Evolutionary conservation across 2,329 filamentous ascomycete genomes (phyloP).

Genomic region (Chaetomiaceae sp.): DNA sequence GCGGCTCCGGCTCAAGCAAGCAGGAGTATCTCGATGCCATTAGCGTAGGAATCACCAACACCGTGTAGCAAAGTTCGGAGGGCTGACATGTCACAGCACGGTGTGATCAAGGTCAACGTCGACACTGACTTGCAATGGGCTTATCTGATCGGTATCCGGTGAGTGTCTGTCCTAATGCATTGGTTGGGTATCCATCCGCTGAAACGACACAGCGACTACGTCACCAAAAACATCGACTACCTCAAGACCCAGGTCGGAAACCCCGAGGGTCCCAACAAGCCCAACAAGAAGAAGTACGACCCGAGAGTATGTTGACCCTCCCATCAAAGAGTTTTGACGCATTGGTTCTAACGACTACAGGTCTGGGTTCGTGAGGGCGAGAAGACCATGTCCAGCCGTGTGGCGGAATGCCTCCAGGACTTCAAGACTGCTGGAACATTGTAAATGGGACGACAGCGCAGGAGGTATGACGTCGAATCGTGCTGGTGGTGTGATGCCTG

Average conservation of each 20-base stretch:
- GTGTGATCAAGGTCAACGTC: slow-evolving; percentile 99
- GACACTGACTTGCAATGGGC: slow-evolving; percentile 98
- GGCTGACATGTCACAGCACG: slow-evolving; percentile 33
- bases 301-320: slow-evolving; percentile 68
- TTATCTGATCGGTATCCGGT: slow-evolving; percentile 82
- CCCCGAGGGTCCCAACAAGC: slow-evolving; percentile 88
- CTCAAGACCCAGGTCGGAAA: slow-evolving; percentile 83
- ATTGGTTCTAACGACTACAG: slow-evolving; percentile 2
- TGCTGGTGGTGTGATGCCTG: not conserved
- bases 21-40: slow-evolving; percentile 88
- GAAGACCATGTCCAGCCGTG: slow-evolving; percentile 88
- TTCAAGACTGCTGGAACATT: slow-evolving; percentile 82
- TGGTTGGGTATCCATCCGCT: not conserved
- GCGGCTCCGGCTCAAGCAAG: slow-evolving; percentile 87
- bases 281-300: slow-evolving; percentile 96
- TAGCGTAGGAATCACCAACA: slow-evolving; percentile 22
- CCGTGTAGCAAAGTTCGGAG: not conserved
- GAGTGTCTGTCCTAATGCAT: not conserved
- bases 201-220: slow-evolving; percentile 59
- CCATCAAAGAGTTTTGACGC: not conserved
- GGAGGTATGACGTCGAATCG: not conserved
- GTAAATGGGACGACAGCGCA: slow-evolving; percentile 45
- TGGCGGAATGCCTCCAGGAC: slow-evolving; percentile 77
- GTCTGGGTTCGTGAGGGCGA: slow-evolving; percentile 64
- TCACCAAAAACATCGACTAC: slow-evolving; percentile 94